Conservation (phyloP, 208 protist genomes). For the Leishmania gerbilli region DNA sequence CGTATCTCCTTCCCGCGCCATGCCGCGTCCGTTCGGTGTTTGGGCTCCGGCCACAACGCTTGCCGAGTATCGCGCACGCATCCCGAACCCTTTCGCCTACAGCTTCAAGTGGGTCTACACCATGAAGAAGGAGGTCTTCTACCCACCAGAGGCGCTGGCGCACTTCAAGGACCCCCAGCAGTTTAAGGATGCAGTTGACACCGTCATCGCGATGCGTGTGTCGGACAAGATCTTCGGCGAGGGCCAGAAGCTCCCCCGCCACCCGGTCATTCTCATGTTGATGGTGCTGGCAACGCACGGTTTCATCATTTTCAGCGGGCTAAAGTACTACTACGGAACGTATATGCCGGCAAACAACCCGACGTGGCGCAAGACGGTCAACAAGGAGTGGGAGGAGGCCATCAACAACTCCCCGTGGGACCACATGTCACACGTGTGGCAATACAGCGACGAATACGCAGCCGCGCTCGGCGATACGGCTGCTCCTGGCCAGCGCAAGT, state of each 20-base stretch:
- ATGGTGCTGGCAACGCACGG: conserved; percentile 43
- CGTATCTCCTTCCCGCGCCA: conserved; percentile 20
- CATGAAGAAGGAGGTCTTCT: conserved; percentile 76
- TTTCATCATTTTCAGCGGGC: conserved; percentile 42
- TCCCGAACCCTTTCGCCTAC: conserved; percentile 63
- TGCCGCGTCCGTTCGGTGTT: conserved; percentile 88
- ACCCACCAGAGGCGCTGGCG: conserved; percentile 80
- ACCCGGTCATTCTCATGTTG: conserved; percentile 48
- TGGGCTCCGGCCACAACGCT: conserved; percentile 88
- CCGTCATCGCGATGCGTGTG: conserved; percentile 70
- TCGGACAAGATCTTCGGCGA: conserved; percentile 89
- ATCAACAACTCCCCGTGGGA: conserved; percentile 91
- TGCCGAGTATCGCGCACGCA: conserved; percentile 78
- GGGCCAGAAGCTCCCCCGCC: conserved; percentile 71
- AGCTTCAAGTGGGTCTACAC: conserved; percentile 48
- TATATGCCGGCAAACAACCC: conserved; percentile 85
- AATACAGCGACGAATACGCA: conserved; percentile 85
- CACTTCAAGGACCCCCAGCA: conserved; percentile 90
- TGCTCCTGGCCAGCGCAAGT: conserved; percentile 58
- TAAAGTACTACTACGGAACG: conserved; percentile 78
- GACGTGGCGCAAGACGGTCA: conserved; percentile 88
- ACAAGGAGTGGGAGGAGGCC: conserved; percentile 93
- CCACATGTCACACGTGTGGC: conserved; percentile 91
- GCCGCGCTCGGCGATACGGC: conserved; percentile 63
- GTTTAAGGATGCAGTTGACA: conserved; percentile 87